Percentiles rank a stretch among this genome's conserved stretches.
These are phyloP conservation scores for Zoysia matrella DNA, from an alignment of 202 grass and related monocot genomes.

Conservation along the genomic window DNA sequence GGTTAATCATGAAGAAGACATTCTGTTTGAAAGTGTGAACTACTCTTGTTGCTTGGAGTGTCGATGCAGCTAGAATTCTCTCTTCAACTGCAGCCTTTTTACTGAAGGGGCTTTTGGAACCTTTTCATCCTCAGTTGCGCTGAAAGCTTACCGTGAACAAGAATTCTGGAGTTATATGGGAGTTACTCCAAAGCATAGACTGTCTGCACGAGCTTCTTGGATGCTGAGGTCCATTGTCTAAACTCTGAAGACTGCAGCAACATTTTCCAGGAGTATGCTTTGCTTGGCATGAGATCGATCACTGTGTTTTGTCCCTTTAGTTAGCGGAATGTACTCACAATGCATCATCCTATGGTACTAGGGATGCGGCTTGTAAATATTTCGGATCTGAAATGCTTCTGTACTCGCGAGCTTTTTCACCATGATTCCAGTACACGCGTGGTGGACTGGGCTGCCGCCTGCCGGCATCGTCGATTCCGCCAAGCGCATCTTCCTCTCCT, in stretches of 20 bases:
- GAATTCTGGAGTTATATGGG: conserved; percentile 23
- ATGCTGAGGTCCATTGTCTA: conserved; percentile 28
- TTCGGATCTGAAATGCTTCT: conserved; percentile 45
- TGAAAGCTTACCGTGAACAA: neutral
- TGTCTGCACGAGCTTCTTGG: neutral
- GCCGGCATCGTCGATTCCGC: too few species aligned
- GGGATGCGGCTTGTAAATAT: conserved; percentile 52
- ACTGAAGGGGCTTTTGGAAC: conserved; percentile 11
- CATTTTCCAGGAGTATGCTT: neutral
- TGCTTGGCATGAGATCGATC: conserved; percentile 24
- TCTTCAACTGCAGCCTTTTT: conserved; percentile 5
- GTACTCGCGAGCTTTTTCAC: conserved; percentile 21
- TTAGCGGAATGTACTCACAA: neutral
- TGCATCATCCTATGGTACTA: conserved; percentile 32
- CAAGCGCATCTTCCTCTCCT: too few species aligned
- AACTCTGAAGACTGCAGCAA: conserved; percentile 2
- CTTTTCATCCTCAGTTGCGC: conserved; percentile 8
- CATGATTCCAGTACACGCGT: conserved; percentile 1
- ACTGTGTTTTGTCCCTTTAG: neutral
- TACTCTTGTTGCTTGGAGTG: conserved; percentile 29
- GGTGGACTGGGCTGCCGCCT: too few species aligned
- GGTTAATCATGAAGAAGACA: conserved; percentile 44
- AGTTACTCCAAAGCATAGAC: neutral
- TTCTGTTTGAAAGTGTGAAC: conserved; percentile 30
- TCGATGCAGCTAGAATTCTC: conserved; percentile 7